These are phyloP conservation scores for Huntiella abstrusa DNA, from an alignment of 2,329 filamentous ascomycete species.

Conservation along the genomic window DNA sequence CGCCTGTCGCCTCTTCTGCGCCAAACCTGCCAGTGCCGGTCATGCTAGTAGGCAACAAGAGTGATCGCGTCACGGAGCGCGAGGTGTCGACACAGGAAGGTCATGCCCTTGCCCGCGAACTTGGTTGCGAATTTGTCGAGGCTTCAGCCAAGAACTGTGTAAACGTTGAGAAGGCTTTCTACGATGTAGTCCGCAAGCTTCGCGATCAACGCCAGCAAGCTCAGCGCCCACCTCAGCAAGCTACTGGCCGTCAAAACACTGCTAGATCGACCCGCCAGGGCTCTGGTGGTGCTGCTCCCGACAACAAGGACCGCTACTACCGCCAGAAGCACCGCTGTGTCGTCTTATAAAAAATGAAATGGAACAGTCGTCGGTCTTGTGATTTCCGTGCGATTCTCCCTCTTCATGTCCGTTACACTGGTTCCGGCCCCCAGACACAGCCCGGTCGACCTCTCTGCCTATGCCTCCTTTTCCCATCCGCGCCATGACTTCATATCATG, in stretches of 20 bases:
- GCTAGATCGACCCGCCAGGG: conserved; percentile 14
- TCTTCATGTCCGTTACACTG: neutral
- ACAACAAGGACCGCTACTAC: conserved; percentile 16
- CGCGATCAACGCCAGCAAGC: conserved; percentile 57
- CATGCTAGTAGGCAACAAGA: conserved; percentile 98
- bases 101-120: conserved; percentile 70
- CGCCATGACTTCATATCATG: no score
- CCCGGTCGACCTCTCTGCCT: neutral
- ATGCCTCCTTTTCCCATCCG: no score
- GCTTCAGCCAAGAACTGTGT: conserved; percentile 95
- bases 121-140: conserved; percentile 93
- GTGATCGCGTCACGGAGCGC: conserved; percentile 84
- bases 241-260: conserved; percentile 15
- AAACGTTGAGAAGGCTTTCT: conserved; percentile 96
- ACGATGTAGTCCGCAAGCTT: conserved; percentile 85
- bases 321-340: conserved; percentile 19
- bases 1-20: conserved; percentile 42
- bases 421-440: neutral
- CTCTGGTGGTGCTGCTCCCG: conserved; percentile 9
- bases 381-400: neutral
- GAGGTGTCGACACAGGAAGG: conserved; percentile 96
- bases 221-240: conserved; percentile 19
- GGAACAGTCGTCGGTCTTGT: neutral
- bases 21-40: conserved; percentile 62
- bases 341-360: conserved; percentile 21